These are phyloP conservation scores for Ophiostoma ips DNA, from an alignment of 2,329 filamentous ascomycete genomes.

Conservation along the genomic window DNA sequence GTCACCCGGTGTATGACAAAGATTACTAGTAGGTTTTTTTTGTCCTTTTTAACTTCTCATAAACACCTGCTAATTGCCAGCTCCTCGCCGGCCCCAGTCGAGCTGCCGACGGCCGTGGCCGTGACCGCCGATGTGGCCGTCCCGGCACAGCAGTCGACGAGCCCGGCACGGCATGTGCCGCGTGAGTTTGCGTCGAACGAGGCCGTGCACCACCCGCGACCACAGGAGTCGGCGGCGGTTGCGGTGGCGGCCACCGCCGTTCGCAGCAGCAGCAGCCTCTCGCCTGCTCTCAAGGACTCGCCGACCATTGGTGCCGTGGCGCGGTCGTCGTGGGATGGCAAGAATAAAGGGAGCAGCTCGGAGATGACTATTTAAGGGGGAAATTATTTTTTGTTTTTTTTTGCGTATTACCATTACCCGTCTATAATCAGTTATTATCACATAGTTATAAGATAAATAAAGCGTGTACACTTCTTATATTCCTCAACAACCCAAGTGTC, in stretches of 20 bases:
- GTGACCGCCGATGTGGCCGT: slow-evolving; percentile 6
- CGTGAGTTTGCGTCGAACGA: neutral
- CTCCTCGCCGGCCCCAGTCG: slow-evolving; percentile 16
- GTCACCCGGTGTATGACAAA: slow-evolving; percentile 9
- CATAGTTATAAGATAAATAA: too few relatives aligned
- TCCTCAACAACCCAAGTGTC: too few relatives aligned
- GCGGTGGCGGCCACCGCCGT: too few relatives aligned
- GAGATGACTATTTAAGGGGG: too few relatives aligned
- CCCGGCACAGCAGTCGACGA: neutral
- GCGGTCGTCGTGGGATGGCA: too few relatives aligned
- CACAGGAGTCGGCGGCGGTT: too few relatives aligned
- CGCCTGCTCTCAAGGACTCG: slow-evolving; percentile 3
- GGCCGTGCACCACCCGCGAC: too few relatives aligned
- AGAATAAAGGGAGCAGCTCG: too few relatives aligned
- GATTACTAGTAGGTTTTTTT: slow-evolving; percentile 3
- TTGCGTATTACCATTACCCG: too few relatives aligned
- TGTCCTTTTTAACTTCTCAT: neutral
- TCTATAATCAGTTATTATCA: too few relatives aligned
- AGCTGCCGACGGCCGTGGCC: slow-evolving; percentile 21
- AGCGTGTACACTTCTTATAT: too few relatives aligned
- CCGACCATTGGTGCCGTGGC: slow-evolving; percentile 1
- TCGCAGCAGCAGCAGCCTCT: neutral
- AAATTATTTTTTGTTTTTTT: too few relatives aligned
- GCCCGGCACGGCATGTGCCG: neutral
- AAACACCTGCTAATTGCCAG: neutral